A percentile compares a stretch with the other conserved stretches of the same genome.
phyloP scores from a whole-genome alignment of 1,284 basidiomycete genomes.

The Caloboletus inedulis region DNA sequence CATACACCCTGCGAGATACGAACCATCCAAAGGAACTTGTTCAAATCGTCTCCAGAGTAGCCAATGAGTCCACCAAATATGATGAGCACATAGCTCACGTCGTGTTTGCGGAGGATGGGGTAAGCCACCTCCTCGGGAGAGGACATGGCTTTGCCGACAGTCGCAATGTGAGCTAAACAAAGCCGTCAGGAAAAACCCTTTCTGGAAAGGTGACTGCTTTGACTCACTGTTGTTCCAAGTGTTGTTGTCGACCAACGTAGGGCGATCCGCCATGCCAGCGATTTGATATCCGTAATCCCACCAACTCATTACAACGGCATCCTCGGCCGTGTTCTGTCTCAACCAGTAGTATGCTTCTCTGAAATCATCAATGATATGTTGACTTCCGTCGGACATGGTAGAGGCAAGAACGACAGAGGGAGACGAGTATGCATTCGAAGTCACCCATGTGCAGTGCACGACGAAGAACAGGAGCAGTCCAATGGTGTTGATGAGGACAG shows the following conservation, averaged over 20 bases:
- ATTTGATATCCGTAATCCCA: conserved; percentile 99
- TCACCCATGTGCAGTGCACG: conserved; percentile 96
- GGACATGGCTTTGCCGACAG: conserved; percentile 97
- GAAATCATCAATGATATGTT: conserved; percentile 99
- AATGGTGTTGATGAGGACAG: conserved; percentile 76
- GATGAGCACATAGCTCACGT: conserved; percentile 96
- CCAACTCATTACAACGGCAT: conserved; percentile 97
- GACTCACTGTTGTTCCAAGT: conserved; percentile 99
- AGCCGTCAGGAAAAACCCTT: conserved; percentile 8
- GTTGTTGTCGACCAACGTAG: conserved; percentile 98
- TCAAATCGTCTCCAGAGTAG: conserved; percentile 98
- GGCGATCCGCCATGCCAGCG: conserved; percentile 96
- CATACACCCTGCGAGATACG: conserved; percentile 97
- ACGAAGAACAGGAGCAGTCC: conserved; percentile 88
- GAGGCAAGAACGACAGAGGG: conserved; percentile 96
- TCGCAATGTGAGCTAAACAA: conserved; percentile 82
- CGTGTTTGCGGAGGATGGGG: conserved; percentile 94
- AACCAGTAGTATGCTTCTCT: conserved; percentile 99
- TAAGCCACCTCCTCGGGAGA: conserved; percentile 93
- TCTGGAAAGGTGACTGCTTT: neutral
- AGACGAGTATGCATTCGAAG: conserved; percentile 93
- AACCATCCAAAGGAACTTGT: conserved; percentile 99
- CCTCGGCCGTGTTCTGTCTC: conserved; percentile 89
- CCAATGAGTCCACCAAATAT: conserved; percentile 97
- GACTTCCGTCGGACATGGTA: conserved; percentile 77